Conservation (phyloP, 2,329 filamentous ascomycete species). For the Nothophaeocryptopus gaeumannii region DNA sequence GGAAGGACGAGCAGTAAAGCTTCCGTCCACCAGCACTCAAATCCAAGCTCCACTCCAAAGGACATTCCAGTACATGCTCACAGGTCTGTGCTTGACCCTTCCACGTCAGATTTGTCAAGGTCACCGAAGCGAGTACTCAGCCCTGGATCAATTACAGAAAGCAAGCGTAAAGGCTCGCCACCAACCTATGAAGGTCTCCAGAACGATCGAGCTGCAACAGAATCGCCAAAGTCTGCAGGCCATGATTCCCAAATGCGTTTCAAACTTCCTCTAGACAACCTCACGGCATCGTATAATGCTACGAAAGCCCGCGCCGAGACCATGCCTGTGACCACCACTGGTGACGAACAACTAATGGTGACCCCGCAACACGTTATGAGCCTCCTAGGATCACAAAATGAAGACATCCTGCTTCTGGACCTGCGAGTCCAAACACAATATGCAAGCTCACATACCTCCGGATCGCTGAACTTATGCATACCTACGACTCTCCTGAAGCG, state of each 20-base stretch:
- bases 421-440: slow-evolving; percentile 84
- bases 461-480: slow-evolving; percentile 90
- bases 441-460: slow-evolving; percentile 67
- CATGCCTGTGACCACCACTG: slow-evolving; percentile 36
- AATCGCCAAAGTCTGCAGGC: slow-evolving; percentile 27
- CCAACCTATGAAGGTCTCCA: slow-evolving; percentile 27
- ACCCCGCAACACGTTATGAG: slow-evolving; percentile 50
- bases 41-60: slow-evolving; percentile 40
- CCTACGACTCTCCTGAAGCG: slow-evolving; percentile 91
- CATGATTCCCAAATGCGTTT: slow-evolving; percentile 26
- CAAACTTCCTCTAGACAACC: slow-evolving; percentile 30
- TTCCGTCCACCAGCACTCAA: slow-evolving; percentile 13
- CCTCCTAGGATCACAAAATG: slow-evolving; percentile 44
- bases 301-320: slow-evolving; percentile 45
- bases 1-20: slow-evolving; percentile 23
- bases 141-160: slow-evolving; percentile 42
- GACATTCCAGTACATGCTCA: slow-evolving; percentile 38
- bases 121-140: slow-evolving; percentile 52
- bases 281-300: slow-evolving; percentile 15
- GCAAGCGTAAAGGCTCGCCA: slow-evolving; percentile 48
- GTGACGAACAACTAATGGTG: slow-evolving; percentile 41
- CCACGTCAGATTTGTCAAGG: slow-evolving; percentile 30
- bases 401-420: slow-evolving; percentile 71
- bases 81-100: slow-evolving; percentile 27
- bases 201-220: slow-evolving; percentile 14